Conservation (phyloP, 73 alveolate species). For the Breviolum minutum region DNA sequence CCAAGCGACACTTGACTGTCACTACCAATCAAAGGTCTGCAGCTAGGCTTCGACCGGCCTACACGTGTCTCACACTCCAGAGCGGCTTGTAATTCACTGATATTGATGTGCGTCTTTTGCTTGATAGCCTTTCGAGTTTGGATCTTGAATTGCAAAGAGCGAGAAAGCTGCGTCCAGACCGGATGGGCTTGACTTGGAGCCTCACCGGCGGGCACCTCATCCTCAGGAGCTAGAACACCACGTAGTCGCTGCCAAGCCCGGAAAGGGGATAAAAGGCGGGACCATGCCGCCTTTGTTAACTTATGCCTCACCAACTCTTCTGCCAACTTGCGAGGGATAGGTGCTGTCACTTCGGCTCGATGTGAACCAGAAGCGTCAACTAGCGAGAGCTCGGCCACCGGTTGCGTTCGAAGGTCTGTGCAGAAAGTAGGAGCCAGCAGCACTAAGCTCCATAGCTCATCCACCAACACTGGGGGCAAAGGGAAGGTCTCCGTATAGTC, state of each 20-base stretch:
- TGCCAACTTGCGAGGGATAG: not conserved
- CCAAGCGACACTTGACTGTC: constrained; percentile 17
- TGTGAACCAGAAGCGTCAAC: constrained; percentile 3
- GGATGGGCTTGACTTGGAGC: not conserved
- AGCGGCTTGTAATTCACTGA: not conserved
- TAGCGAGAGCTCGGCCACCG: not conserved
- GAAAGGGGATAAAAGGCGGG: not conserved
- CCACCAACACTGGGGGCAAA: not conserved
- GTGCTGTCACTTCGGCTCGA: not conserved
- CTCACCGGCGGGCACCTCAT: constrained; percentile 5
- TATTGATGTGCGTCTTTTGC: not conserved
- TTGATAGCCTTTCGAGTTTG: not conserved
- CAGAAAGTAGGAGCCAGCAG: not conserved
- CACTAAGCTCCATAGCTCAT: constrained; percentile 8
- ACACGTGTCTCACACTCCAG: not conserved
- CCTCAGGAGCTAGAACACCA: not conserved
- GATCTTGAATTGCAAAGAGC: not conserved
- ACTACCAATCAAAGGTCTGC: not conserved
- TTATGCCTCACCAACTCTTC: not conserved
- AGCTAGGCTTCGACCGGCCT: not conserved
- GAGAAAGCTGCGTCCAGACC: not conserved
- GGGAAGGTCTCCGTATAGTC: not conserved
- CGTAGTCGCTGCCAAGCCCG: not conserved
- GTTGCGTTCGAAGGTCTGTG: not conserved
- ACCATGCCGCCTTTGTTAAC: not conserved